Evolutionary conservation across 306 rosid genomes (phyloP), one percentile per base, ranked within the genome.

Genomic region (Neltuma alba): DNA sequence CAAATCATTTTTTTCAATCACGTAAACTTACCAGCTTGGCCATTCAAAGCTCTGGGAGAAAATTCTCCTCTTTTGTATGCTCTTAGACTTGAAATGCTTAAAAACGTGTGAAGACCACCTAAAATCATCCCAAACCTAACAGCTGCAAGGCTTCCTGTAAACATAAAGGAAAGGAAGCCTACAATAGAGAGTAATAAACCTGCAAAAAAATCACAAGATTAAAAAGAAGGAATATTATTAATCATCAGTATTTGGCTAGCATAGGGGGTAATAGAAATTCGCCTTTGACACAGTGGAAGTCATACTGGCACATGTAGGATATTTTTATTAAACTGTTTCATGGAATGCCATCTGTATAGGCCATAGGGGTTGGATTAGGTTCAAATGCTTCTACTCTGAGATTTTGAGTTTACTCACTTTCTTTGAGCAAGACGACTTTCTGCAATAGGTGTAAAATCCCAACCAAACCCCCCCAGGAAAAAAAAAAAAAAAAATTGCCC

Each of bases 91-190:
- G 79, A 83, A 84, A 93, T 52, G 82, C 99, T 91, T 48, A 93
- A 80, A 71, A 86, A 86, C 85, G 93, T 75, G 80, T 93, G 92
- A 77, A 83, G 48, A 79, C 91, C 93, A 61, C 99, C 99, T 50
- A 93, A 88, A 81, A 96, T 93, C 82, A 90, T 78, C 81, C 99
- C 99, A 82, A 96, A 96, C 86, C 99, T 90, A 83, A 96, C 80
- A 62, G 93, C 97, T 78, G 89, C 71, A 69, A 42, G 28, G 81
- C 92, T 93, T 82, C 99, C 98, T 0, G 94, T 93, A 77, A 88
- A 54, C 98, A 93, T 89, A 85, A 96, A 96, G 92, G 87, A 72
- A 70, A 96, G 91, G 75, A 96, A 93, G 80, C 99, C 98, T 78
- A 97, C 99, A 47, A 89, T 66, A 80, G 93, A 91, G 60, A 96